Percentiles rank a stretch among this genome's conserved stretches.
These are phyloP conservation scores for Fusarium hostae DNA, from an alignment of 2,329 filamentous ascomycete genomes.

Conservation along the genomic window DNA sequence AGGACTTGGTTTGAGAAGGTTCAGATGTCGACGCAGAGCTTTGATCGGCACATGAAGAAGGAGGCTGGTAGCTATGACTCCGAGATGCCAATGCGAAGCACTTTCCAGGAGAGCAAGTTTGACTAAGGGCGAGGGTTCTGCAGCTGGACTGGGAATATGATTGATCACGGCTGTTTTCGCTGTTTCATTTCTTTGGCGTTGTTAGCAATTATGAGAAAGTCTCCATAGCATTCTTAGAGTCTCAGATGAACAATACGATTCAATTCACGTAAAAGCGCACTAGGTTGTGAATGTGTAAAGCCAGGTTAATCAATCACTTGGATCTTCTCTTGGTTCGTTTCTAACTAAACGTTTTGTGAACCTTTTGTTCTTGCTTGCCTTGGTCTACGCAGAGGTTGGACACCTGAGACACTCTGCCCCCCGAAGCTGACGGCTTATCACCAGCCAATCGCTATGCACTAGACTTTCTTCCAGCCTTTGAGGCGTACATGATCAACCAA, in stretches of 20 bases:
- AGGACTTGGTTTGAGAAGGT: slow-evolving; percentile 54
- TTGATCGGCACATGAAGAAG: slow-evolving; percentile 56
- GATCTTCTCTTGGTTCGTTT: background rate
- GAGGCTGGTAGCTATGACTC: slow-evolving; percentile 48
- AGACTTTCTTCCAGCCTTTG: too few species aligned
- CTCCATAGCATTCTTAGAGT: background rate
- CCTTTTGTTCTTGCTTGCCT: background rate
- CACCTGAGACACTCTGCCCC: too few species aligned
- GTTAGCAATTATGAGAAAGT: background rate
- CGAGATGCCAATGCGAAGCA: slow-evolving; percentile 49
- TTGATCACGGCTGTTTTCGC: background rate
- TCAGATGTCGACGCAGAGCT: slow-evolving; percentile 56
- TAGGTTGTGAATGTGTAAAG: background rate
- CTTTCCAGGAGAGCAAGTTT: slow-evolving; percentile 46
- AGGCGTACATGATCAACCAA: too few species aligned
- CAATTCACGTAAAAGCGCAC: background rate
- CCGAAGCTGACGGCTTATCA: too few species aligned
- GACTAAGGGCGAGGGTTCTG: background rate
- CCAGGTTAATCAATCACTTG: background rate
- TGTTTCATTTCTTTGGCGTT: background rate
- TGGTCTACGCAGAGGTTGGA: too few species aligned
- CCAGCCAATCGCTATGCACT: too few species aligned
- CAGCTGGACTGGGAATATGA: background rate
- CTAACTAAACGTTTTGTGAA: background rate
- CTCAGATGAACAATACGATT: background rate